Percentiles rank a stretch among this genome's conserved stretches.
phyloP scores from a whole-genome alignment of 2,329 filamentous ascomycete genomes.

The Venturiaceae sp. region DNA sequence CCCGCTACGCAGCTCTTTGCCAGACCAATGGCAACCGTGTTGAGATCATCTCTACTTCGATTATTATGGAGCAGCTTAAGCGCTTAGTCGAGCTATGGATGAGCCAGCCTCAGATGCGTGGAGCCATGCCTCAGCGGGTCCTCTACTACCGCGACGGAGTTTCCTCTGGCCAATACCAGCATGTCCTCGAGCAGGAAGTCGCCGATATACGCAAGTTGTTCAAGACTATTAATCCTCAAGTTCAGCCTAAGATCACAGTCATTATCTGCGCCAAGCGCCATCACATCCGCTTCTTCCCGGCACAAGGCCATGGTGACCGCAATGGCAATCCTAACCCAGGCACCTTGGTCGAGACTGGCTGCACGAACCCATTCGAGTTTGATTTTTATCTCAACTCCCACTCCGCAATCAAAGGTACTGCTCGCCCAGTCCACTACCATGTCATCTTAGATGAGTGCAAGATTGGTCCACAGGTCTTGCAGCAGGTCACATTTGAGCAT shows the following conservation, averaged over 20 bases:
- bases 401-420: constrained; percentile 84
- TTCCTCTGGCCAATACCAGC: constrained; percentile 72
- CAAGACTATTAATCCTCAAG: constrained; percentile 16
- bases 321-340: constrained; percentile 80
- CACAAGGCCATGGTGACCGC: constrained; percentile 47
- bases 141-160: constrained; percentile 94
- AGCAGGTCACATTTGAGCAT: constrained; percentile 88
- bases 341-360: constrained; percentile 75
- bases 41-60: constrained; percentile 65
- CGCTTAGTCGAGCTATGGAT: constrained; percentile 59
- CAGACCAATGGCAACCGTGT: constrained; percentile 75
- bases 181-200: constrained; percentile 74
- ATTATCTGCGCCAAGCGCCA: constrained; percentile 90
- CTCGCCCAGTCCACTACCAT: constrained; percentile 85
- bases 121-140: constrained; percentile 58
- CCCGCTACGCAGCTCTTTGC: constrained; percentile 68
- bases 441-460: constrained; percentile 75
- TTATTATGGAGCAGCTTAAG: constrained; percentile 56
- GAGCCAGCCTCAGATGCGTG: constrained; percentile 32
- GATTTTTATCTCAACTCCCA: constrained; percentile 73
- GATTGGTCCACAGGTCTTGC: constrained; percentile 57
- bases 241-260: constrained; percentile 54
- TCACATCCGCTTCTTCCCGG: constrained; percentile 86
- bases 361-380: constrained; percentile 85
- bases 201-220: constrained; percentile 41